Base-by-base conservation (phyloP, 257 asterid species). In the Penstemon eatonii region DNA sequence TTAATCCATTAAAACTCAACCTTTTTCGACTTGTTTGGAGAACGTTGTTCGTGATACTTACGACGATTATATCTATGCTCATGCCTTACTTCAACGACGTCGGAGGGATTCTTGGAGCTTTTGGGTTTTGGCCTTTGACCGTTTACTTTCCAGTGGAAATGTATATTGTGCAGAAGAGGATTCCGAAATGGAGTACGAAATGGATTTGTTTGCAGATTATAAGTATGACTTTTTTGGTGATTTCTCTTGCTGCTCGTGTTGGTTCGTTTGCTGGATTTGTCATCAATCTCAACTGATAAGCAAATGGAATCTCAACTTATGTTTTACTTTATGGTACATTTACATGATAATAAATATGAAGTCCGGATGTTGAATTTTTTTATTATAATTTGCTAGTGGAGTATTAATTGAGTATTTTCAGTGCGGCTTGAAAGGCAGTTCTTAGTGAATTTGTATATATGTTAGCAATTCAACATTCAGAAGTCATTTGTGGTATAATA, bases 51-150 rank as follows among this genome's bases (percentile, higher is more conserved):
- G 98, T 92, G 65, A 66, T 92, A 44, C 43, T 79, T 37, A 85
- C 95, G 0, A 92, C 98, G 0, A 3, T 92, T 3, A 65, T 89
- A 3, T 83, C 98, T 3, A 89, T 89, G 96, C 77, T 89, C 5
- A 15, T 92, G 80, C 98, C 98, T 0, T 89, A 89, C 80, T 92
- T 92, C 70, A 89, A 82, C 6, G 98, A 87, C 39, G 78, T 92
- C 4, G 95, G 86, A 5, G 98, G 97, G 12, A 83, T 89, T 9
- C 83, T 92, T 49, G 54, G 10, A 10, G 54, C 54, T 4, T 72
- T 81, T 10, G 86, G 85, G 11, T 81, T 84, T 56, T 84, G 89
- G 89, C 89, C 89, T 0, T 67, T 81, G 8, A 79, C 89, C 0
- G 86, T 84, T 3, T 84, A 81, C 60, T 84, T 74, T 63, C 89